These are phyloP conservation scores for Canavalia gladiata DNA, from an alignment of 306 rosid genomes.

Conservation along the genomic window DNA sequence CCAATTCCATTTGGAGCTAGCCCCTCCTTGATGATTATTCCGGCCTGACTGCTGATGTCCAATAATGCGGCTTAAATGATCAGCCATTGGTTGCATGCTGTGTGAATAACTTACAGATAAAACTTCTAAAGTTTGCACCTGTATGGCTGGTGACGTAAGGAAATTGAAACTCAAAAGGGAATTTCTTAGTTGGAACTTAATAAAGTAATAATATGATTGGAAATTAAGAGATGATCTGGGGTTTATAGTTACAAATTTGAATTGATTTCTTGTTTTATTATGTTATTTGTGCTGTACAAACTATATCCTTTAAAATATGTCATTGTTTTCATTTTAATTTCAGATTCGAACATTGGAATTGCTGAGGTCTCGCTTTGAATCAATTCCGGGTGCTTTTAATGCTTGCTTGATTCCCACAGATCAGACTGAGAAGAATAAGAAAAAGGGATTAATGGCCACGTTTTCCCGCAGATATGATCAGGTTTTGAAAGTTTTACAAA, in stretches of 20 bases:
- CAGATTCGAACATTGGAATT: slow-evolving; percentile 93
- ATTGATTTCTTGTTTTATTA: slow-evolving; percentile 15
- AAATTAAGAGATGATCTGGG: slow-evolving; percentile 7
- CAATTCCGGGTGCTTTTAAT: slow-evolving; percentile 94
- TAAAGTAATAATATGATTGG: background rate
- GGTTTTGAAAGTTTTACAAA: slow-evolving; percentile 63
- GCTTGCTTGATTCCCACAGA: slow-evolving; percentile 77
- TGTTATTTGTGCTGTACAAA: slow-evolving; percentile 26
- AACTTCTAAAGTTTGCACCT: background rate
- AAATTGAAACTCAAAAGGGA: slow-evolving; percentile 35
- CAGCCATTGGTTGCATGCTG: background rate
- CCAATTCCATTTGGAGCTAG: slow-evolving; percentile 11
- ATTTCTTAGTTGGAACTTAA: background rate
- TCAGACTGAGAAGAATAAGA: slow-evolving; percentile 58
- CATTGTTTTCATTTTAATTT: slow-evolving; percentile 49
- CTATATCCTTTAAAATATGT: slow-evolving; percentile 27
- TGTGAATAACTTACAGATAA: background rate
- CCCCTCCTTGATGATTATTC: slow-evolving; percentile 12
- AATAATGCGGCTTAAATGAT: background rate
- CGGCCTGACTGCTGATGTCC: background rate
- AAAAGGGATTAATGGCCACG: slow-evolving; percentile 68
- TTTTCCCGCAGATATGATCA: slow-evolving; percentile 77
- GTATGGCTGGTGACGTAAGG: background rate
- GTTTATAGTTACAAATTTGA: slow-evolving; percentile 28
- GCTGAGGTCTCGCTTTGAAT: slow-evolving; percentile 82